Evolutionary conservation across 1,284 basidiomycete genomes (phyloP), one percentile per base, ranked within the genome.

Genomic region (Cryptococcus jaspeensis): DNA sequence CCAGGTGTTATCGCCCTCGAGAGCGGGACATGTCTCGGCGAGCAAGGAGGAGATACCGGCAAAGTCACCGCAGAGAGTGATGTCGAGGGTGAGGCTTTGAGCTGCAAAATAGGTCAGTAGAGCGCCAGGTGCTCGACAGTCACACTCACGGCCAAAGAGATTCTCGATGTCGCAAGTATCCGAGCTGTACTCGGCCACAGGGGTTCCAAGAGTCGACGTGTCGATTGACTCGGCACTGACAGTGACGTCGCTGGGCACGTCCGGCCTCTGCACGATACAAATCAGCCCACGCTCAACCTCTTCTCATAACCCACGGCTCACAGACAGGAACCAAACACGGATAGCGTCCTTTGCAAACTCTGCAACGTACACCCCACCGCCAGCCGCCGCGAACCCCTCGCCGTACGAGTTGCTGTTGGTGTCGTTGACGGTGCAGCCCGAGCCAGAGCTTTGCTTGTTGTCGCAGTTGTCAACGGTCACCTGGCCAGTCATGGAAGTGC

Each of bases 321-420:
- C 87, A 53, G 81, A 75, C 74, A 88, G 86, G 78, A 88, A 89
- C 89, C 89, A 91, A 51, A 90, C 81, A 6, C 84, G 86, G 64
- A 74, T 72, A 12, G 60, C 66, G 12, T 70, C 60, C 25, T 80
- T 74, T 1, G 86, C 85, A 62, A 84, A 84, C 73, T 89, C 87
- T 5, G 86, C 85, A 23, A 88, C 84, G 63, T 82, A 90, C 16
- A 87, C 81, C 13, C 89, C 88, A 28, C 89, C 89, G 12, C 84
- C 83, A 5, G 80, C 81, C 3, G 74, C 73, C 7, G 85, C 84
- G 67, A 90, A 90, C 1, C 74, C 84, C 36, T 80, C 78, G 22
- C 87, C 88, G 64, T 87, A 89, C 7, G 84, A 84, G 5, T 77
- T 75, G 0, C 80, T 66, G 43, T 80, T 80, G 1, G 82, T 80